phyloP scores from a whole-genome alignment of 2,329 filamentous ascomycete genomes.

The Purpureocillium takamizusanense region DNA sequence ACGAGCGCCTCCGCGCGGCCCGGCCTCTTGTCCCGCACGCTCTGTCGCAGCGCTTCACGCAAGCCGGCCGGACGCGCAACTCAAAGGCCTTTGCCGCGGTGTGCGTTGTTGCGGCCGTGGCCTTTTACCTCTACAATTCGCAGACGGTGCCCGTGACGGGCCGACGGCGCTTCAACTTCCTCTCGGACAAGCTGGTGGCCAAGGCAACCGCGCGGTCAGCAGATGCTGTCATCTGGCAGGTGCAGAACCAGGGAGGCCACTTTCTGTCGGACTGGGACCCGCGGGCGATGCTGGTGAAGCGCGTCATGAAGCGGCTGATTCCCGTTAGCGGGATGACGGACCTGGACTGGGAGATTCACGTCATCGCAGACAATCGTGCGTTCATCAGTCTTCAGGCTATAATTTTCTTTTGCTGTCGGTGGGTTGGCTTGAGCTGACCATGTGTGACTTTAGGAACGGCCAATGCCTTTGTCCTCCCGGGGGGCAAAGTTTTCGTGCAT shows the following conservation, averaged over 20 bases:
- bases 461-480: conserved; percentile 73
- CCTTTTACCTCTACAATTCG: conserved; percentile 59
- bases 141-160: conserved; percentile 67
- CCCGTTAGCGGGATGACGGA: conserved; percentile 54
- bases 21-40: conserved; percentile 21
- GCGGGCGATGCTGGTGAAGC: conserved; percentile 45
- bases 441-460: conserved; percentile 39
- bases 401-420: too few species aligned
- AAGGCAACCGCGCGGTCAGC: conserved; percentile 20
- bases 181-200: conserved; percentile 48
- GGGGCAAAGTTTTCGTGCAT: conserved; percentile 73
- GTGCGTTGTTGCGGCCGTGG: conserved; percentile 32
- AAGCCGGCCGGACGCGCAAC: conserved; percentile 18
- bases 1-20: conserved; percentile 19
- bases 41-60: conserved; percentile 14
- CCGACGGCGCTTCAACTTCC: conserved; percentile 61
- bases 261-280: conserved; percentile 53
- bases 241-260: conserved; percentile 39
- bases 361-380: conserved; percentile 57
- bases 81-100: conserved; percentile 27
- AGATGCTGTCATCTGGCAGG: conserved; percentile 38
- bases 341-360: conserved; percentile 61
- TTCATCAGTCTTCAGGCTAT: conserved; percentile 2
- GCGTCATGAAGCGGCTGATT: conserved; percentile 58
- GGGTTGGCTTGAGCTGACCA: too few species aligned